Evolutionary conservation across 1,139 yeast species (phyloP).

Genomic region (Scheffersomyces lignicola): DNA sequence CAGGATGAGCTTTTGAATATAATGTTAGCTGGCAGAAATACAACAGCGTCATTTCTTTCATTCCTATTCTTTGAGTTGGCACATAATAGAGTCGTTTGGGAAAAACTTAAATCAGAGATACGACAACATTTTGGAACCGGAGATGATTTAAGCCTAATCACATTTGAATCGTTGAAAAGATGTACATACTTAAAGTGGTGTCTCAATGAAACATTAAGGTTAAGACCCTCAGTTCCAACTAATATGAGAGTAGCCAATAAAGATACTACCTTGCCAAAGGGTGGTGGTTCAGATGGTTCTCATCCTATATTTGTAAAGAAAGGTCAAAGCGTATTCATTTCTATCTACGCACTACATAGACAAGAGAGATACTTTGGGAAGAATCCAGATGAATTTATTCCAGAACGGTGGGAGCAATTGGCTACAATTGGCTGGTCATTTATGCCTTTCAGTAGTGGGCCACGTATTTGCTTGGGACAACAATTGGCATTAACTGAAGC

Average conservation of each 20-base stretch:
- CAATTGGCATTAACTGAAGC: constrained; percentile 41
- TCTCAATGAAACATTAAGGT: constrained; percentile 50
- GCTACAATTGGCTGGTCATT: constrained; percentile 32
- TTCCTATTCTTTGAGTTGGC: constrained; percentile 27
- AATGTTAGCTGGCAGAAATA: constrained; percentile 34
- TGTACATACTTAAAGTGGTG: constrained; percentile 46
- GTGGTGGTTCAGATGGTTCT: constrained; percentile 48
- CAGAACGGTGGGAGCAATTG: constrained; percentile 46
- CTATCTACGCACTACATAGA: constrained; percentile 47
- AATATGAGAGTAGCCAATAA: constrained; percentile 44
- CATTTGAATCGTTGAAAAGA: constrained; percentile 48
- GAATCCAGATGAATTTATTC: constrained; percentile 44
- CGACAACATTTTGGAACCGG: constrained; percentile 21
- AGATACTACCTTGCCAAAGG: constrained; percentile 49
- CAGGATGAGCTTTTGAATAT: constrained; percentile 31
- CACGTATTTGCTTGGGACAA: constrained; percentile 37
- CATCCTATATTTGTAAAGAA: constrained; percentile 45
- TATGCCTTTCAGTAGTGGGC: constrained; percentile 37
- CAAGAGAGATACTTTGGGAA: constrained; percentile 43
- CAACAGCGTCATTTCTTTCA: constrained; percentile 31
- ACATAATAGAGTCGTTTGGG: constrained; percentile 22
- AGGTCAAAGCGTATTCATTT: constrained; percentile 43
- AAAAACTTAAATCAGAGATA: constrained; percentile 22
- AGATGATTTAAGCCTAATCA: constrained; percentile 25
- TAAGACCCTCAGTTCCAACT: constrained; percentile 55